phyloP scores from a whole-genome alignment of 768 basidiomycete species.

The Panaeolus papilionaceus region DNA sequence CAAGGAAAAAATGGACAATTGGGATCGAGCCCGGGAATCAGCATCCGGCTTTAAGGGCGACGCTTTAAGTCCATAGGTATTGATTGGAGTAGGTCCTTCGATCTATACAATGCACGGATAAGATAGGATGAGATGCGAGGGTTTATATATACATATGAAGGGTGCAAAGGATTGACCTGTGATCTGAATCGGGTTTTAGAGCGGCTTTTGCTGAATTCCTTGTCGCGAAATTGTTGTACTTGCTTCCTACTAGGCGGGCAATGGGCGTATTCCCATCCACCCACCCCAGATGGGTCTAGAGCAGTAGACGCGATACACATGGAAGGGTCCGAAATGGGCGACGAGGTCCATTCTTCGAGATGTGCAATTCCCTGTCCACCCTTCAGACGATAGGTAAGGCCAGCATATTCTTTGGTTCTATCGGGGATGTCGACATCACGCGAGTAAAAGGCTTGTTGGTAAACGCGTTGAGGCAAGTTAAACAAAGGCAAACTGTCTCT shows the following conservation, averaged over 20 bases:
- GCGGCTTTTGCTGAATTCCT: slow-evolving; percentile 26
- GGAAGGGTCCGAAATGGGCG: background rate
- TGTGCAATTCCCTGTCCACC: slow-evolving; percentile 61
- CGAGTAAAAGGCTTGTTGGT: slow-evolving; percentile 85
- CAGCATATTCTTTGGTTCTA: slow-evolving; percentile 78
- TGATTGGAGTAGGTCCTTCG: slow-evolving; percentile 77
- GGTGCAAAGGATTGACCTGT: slow-evolving; percentile 48
- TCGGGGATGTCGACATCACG: slow-evolving; percentile 71
- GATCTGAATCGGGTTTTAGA: slow-evolving; percentile 42
- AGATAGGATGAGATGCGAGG: slow-evolving; percentile 1
- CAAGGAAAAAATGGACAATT: slow-evolving; percentile 81
- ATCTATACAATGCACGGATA: slow-evolving; percentile 43
- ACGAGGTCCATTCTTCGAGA: slow-evolving; percentile 63
- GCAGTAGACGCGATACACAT: background rate
- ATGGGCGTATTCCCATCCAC: slow-evolving; percentile 85
- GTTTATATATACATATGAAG: background rate
- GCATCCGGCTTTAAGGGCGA: slow-evolving; percentile 43
- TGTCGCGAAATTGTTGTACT: slow-evolving; percentile 59
- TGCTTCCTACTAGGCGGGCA: slow-evolving; percentile 67
- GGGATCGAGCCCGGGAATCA: slow-evolving; percentile 60
- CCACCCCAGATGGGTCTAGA: slow-evolving; percentile 40
- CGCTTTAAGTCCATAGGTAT: slow-evolving; percentile 70
- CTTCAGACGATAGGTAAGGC: slow-evolving; percentile 73
- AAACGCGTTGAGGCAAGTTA: slow-evolving; percentile 64
- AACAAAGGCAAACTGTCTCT: slow-evolving; percentile 48